phyloP scores from a whole-genome alignment of 1,139 yeast species.

The Pichia sp. region DNA sequence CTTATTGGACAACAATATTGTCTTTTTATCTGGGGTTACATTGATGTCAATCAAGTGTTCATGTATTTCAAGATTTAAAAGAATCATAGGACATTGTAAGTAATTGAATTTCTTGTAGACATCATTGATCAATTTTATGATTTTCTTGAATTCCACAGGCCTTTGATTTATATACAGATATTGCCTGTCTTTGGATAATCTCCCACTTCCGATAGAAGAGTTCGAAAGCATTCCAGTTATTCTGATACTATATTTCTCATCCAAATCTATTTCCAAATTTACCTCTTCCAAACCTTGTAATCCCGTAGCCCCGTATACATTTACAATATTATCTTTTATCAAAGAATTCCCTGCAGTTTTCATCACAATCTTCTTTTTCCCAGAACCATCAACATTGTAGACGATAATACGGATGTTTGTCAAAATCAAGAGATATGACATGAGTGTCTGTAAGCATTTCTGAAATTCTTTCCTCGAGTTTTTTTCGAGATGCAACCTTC shows the following conservation, averaged over 20 bases:
- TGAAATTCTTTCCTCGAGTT: conserved; percentile 68
- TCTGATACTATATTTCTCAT: conserved; percentile 30
- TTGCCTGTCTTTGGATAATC: conserved; percentile 72
- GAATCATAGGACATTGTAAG: conserved; percentile 69
- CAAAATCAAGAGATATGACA: conserved; percentile 62
- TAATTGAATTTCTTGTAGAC: conserved; percentile 66
- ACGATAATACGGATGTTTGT: conserved; percentile 56
- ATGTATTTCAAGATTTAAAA: conserved; percentile 54
- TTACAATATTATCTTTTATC: conserved; percentile 53
- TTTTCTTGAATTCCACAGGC: conserved; percentile 58
- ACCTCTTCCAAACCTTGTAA: conserved; percentile 53
- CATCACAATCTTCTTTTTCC: conserved; percentile 48
- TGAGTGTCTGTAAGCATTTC: conserved; percentile 57
- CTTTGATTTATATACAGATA: conserved; percentile 66
- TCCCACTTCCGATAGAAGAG: conserved; percentile 71
- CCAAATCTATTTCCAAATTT: conserved; percentile 21
- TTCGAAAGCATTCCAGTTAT: conserved; percentile 66
- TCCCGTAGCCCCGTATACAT: conserved; percentile 67
- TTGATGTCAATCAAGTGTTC: conserved; percentile 66
- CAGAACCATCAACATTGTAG: conserved; percentile 45
- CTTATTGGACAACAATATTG: conserved; percentile 55
- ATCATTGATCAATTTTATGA: conserved; percentile 64
- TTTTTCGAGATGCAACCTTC: conserved; percentile 65
- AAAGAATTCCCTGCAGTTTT: conserved; percentile 45
- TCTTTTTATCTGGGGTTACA: conserved; percentile 86